Evolutionary conservation across 495 filamentous ascomycete species (phyloP).

Genomic region (Daldinia decipiens): DNA sequence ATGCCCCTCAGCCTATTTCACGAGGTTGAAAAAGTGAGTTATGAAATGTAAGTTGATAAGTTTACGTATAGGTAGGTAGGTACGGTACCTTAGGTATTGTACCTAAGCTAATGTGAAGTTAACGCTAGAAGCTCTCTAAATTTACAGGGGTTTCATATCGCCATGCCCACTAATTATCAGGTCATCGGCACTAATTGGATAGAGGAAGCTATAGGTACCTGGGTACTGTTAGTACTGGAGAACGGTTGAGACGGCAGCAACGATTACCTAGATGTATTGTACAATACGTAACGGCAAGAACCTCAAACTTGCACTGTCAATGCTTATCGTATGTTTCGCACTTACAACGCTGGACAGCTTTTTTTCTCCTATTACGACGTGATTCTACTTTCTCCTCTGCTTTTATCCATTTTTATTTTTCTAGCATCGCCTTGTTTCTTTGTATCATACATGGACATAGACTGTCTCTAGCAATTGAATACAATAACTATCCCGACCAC

Average conservation of each 20-base stretch:
- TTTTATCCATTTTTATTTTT: conserved; percentile 5
- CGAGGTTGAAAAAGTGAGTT: conserved; percentile 13
- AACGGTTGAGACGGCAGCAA: not conserved
- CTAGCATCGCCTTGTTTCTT: conserved; percentile 9
- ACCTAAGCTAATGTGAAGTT: not conserved
- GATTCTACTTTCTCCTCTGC: not conserved
- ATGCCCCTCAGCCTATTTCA: conserved; percentile 12
- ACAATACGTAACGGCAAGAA: conserved; percentile 4
- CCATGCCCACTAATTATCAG: conserved; percentile 29
- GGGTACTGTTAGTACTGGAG: not conserved
- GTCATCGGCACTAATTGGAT: conserved; percentile 25
- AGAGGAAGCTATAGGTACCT: not conserved
- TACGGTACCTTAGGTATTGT: not conserved
- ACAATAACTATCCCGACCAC: conserved; percentile 5
- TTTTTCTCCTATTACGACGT: conserved; percentile 14
- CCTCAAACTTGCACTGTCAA: conserved; percentile 31
- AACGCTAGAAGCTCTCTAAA: conserved; percentile 24
- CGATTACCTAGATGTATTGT: no score
- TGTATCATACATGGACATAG: conserved; percentile 14
- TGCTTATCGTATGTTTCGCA: conserved; percentile 33
- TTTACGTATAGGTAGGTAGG: no score
- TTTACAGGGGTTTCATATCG: conserved; percentile 33
- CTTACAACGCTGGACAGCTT: not conserved
- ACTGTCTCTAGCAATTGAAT: conserved; percentile 17
- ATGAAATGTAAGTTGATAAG: conserved; percentile 7